phyloP scores from a whole-genome alignment of 2,329 filamentous ascomycete genomes.

The Venturia aucupariae region DNA sequence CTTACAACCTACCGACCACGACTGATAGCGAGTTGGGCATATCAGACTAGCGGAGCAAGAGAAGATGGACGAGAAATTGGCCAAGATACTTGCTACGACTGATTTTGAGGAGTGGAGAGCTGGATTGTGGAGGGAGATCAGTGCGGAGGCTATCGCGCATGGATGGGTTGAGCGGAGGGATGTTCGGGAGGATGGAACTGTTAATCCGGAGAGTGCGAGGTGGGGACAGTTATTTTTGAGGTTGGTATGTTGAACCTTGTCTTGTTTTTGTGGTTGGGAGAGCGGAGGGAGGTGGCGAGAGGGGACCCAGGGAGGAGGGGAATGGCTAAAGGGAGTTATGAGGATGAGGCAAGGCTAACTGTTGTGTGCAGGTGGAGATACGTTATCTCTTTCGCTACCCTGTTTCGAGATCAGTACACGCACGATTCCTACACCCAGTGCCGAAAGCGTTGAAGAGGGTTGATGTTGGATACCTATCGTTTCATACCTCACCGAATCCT shows the following conservation, averaged over 20 bases:
- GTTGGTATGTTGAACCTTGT: conserved; percentile 7
- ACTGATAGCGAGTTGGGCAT: not conserved
- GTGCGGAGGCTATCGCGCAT: conserved; percentile 14
- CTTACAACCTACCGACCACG: not conserved
- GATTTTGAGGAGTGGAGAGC: conserved; percentile 15
- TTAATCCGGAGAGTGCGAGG: conserved; percentile 11
- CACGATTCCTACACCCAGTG: conserved; percentile 13
- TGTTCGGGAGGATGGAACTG: conserved; percentile 11
- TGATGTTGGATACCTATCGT: conserved; percentile 15
- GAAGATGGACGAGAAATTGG: conserved; percentile 15
- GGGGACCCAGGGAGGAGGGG: not conserved
- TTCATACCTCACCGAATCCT: conserved; percentile 15
- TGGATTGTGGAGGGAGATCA: conserved; percentile 15
- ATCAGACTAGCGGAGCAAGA: not conserved
- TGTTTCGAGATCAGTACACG: conserved; percentile 15
- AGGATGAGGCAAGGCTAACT: not conserved
- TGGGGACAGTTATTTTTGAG: conserved; percentile 13
- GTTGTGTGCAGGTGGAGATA: conserved; percentile 14
- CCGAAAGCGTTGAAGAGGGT: conserved; percentile 14
- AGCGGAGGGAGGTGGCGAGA: not conserved
- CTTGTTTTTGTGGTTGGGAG: not conserved
- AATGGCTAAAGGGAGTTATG: not conserved
- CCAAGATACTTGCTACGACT: conserved; percentile 13
- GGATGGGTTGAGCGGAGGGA: conserved; percentile 14
- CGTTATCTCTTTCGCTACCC: conserved; percentile 16